Conservation (phyloP, 768 basidiomycete genomes). For the Auriscalpium vulgare region DNA sequence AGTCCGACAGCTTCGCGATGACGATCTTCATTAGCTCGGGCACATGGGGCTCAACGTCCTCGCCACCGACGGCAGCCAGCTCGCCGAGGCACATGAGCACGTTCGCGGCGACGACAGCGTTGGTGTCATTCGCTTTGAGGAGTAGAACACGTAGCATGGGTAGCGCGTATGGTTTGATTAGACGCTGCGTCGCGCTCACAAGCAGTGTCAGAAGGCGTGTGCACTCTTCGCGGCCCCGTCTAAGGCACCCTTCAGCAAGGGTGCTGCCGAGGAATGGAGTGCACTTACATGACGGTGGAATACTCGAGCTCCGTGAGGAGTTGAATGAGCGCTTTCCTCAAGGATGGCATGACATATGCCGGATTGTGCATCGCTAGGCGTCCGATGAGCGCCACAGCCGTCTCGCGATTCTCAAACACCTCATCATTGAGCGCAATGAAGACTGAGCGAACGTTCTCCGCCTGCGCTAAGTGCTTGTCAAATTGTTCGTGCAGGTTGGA, state of each 20-base stretch:
- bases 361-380: slow-evolving; percentile 93
- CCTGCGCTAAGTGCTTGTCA: slow-evolving; percentile 94
- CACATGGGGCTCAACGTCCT: slow-evolving; percentile 79
- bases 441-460: slow-evolving; percentile 94
- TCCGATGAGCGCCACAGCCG: slow-evolving; percentile 88
- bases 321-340: slow-evolving; percentile 92
- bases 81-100: slow-evolving; percentile 94
- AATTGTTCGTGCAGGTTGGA: slow-evolving; percentile 86
- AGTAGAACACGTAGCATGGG: slow-evolving; percentile 92
- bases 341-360: slow-evolving; percentile 96
- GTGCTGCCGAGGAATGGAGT: neutral
- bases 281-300: slow-evolving; percentile 74
- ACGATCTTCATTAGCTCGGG: slow-evolving; percentile 87
- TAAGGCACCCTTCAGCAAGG: slow-evolving; percentile 21
- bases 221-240: slow-evolving; percentile 86
- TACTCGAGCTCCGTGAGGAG: slow-evolving; percentile 95
- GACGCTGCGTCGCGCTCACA: slow-evolving; percentile 83
- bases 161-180: slow-evolving; percentile 93
- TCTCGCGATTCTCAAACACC: slow-evolving; percentile 85
- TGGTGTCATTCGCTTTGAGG: slow-evolving; percentile 81
- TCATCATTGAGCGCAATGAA: slow-evolving; percentile 98
- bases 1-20: slow-evolving; percentile 80
- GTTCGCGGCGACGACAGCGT: slow-evolving; percentile 84
- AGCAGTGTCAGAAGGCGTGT: slow-evolving; percentile 84
- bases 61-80: slow-evolving; percentile 86